phyloP scores from a whole-genome alignment of 306 rosid species.

The Cucumis hystrix region DNA sequence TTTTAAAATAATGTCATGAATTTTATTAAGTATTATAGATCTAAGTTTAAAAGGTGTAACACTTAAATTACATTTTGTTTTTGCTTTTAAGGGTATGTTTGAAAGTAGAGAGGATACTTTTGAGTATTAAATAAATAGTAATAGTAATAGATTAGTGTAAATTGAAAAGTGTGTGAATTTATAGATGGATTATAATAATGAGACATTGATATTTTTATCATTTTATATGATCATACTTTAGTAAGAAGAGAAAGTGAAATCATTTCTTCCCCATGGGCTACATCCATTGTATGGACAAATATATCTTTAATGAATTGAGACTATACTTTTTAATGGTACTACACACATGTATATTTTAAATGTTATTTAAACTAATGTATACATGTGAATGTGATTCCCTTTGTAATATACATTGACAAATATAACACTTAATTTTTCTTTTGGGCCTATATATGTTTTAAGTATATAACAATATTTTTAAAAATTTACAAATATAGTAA shows the following conservation, averaged over 20 bases:
- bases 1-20: background rate
- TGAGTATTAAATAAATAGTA: background rate
- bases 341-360: too few species aligned
- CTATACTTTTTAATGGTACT: background rate
- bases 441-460: too few species aligned
- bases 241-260: background rate
- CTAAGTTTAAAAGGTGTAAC: background rate
- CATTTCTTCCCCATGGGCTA: background rate
- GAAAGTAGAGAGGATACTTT: background rate
- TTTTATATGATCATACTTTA: background rate
- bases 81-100: background rate
- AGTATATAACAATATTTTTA: too few species aligned
- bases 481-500: too few species aligned
- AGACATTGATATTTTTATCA: background rate
- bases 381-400: background rate
- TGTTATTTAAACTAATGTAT: background rate
- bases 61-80: background rate
- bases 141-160: background rate
- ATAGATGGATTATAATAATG: background rate
- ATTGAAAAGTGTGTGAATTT: background rate
- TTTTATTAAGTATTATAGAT: background rate
- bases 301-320: background rate
- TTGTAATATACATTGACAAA: too few species aligned
- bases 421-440: too few species aligned
- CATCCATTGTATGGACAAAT: background rate